Conservation (phyloP, 2,329 filamentous ascomycete genomes). For the Dactylellina haptotyla region DNA sequence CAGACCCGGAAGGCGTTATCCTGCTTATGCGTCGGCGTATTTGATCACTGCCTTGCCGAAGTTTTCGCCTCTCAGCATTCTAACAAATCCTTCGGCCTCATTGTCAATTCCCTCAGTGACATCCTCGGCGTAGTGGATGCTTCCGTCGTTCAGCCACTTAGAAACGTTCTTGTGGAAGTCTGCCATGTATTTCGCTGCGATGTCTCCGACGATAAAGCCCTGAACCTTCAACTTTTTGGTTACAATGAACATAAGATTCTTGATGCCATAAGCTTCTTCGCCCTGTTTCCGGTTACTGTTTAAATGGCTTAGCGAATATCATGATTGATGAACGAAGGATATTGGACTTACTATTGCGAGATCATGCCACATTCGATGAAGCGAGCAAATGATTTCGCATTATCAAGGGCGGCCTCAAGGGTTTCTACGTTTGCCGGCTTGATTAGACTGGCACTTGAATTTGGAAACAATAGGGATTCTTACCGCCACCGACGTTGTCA, state of each 20-base stretch:
- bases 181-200: constrained; percentile 65
- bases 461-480: constrained; percentile 60
- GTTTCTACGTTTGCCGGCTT: no score
- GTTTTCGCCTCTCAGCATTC: constrained; percentile 80
- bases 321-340: background rate
- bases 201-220: constrained; percentile 78
- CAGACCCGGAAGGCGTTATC: background rate
- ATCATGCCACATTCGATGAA: constrained; percentile 77
- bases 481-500: constrained; percentile 80
- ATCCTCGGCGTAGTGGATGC: constrained; percentile 75
- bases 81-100: constrained; percentile 76
- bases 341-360: constrained; percentile 75
- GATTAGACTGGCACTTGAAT: no score
- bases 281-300: constrained; percentile 58
- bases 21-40: constrained; percentile 56
- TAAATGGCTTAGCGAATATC: background rate
- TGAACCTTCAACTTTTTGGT: constrained; percentile 75
- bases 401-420: constrained; percentile 73
- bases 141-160: constrained; percentile 79
- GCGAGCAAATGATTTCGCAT: constrained; percentile 73
- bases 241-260: constrained; percentile 73
- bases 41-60: constrained; percentile 86
- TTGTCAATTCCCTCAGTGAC: constrained; percentile 82
- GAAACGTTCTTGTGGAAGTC: constrained; percentile 79
- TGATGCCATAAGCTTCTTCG: constrained; percentile 72